Evolutionary conservation across 345 rosid genomes (phyloP), one percentile per base, ranked within the genome.

Genomic region (Abelmoschus esculentus): DNA sequence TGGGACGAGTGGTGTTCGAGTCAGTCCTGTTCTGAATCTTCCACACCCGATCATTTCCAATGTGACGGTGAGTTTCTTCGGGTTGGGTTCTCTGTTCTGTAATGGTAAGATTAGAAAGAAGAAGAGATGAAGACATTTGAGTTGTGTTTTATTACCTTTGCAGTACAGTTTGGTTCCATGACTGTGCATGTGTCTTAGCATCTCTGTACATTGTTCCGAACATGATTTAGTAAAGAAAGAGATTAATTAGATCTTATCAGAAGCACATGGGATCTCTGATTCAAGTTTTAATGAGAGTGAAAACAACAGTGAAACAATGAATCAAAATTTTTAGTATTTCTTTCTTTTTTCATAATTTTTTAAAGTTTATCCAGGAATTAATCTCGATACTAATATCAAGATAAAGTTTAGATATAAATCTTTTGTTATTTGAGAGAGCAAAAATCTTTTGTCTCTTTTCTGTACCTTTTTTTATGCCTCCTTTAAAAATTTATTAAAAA

Each of bases 1-100:
- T 38, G 86, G 81, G 14, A 83, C 83, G 12, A 83, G 70, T 47
- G 91, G 92, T 2, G 87, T 87, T 70, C 77, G 92, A 68, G 83
- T 90, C 4, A 89, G 76, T 72, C 96, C 93, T 0, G 89, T 93
- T 56, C 53, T 93, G 69, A 93, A 90, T 67, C 84, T 92, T 46
- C 85, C 92, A 18, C 82, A 92, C 7, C 77, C 90, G 32, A 84
- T 79, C 76, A 83, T 93, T 69, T 82, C 96, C 8, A 86, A 83
- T 47, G 90, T 85, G 13, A 85, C 89, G 7, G 89, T 74, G 18
- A 86, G 78, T 67, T 80, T 86, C 50, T 86, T 85, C 68, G 87
- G 98, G 70, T 54, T 92, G 44, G 91, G 93, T 54, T 93, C 92
- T 2, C 72, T 89, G 32, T 85, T 88, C 76, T 87, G 98, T 77